Conservation (phyloP, 139 green algal species). For the Tetradesmus obliquus region DNA sequence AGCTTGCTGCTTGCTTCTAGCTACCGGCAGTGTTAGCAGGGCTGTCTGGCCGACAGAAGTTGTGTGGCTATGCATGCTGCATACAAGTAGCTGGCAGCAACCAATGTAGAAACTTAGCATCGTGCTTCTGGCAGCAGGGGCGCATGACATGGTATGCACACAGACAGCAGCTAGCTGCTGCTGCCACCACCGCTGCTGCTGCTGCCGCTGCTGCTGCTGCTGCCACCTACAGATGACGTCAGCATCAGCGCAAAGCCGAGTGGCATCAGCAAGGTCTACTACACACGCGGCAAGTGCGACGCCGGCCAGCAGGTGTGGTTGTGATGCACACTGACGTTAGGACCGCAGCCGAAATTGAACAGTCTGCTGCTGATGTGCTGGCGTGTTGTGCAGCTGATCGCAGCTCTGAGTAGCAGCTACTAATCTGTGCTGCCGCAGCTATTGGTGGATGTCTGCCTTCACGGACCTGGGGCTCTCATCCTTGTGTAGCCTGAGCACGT, state of each 20-base stretch:
- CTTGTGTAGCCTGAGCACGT: too few relatives aligned
- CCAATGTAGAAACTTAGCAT: too few relatives aligned
- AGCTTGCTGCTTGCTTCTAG: neutral
- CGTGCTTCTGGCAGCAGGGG: too few relatives aligned
- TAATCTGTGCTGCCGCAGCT: neutral
- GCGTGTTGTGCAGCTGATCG: too few relatives aligned
- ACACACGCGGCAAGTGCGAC: slow-evolving; percentile 13
- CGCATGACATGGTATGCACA: too few relatives aligned
- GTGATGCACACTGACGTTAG: too few relatives aligned
- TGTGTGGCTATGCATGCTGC: neutral
- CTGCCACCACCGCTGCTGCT: too few relatives aligned
- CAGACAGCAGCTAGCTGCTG: too few relatives aligned
- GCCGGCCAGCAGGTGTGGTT: slow-evolving; percentile 6
- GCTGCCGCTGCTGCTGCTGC: neutral
- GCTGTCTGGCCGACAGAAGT: neutral
- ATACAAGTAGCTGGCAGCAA: too few relatives aligned
- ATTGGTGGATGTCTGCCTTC: neutral
- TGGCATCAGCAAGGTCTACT: slow-evolving; percentile 33
- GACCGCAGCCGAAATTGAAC: too few relatives aligned
- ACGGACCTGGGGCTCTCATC: neutral
- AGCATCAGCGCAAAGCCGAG: neutral
- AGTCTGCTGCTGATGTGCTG: neutral
- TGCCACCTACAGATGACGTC: slow-evolving; percentile 7
- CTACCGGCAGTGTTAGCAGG: neutral
- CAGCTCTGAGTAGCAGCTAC: too few relatives aligned